Percentiles rank a stretch among this genome's conserved stretches.
Conservation (phyloP, 2,329 filamentous ascomycete genomes). For the Trichoderma citrinoviride region DNA sequence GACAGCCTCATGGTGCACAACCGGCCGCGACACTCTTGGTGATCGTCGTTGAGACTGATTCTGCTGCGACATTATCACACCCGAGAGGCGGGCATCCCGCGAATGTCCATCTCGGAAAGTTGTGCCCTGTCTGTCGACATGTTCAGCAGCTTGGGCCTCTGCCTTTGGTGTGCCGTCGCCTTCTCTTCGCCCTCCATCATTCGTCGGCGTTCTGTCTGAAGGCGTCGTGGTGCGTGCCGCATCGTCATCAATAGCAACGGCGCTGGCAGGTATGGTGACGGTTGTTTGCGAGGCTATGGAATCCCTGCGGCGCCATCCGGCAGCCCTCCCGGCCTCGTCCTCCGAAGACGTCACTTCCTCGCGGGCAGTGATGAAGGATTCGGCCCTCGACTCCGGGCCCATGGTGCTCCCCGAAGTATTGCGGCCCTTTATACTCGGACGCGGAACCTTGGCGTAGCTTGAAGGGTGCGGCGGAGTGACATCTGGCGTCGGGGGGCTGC, state of each 20-base stretch:
- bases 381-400: slow-evolving; percentile 56
- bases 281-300: slow-evolving; percentile 47
- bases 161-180: slow-evolving; percentile 42
- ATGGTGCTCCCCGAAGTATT: slow-evolving; percentile 53
- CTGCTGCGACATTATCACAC: slow-evolving; percentile 41
- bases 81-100: not conserved
- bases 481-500: slow-evolving; percentile 71
- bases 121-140: slow-evolving; percentile 59
- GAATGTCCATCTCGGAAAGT: slow-evolving; percentile 39
- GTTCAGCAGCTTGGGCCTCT: slow-evolving; percentile 51
- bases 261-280: slow-evolving; percentile 39
- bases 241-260: slow-evolving; percentile 16
- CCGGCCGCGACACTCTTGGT: slow-evolving; percentile 24
- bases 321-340: slow-evolving; percentile 50
- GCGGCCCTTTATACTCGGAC: slow-evolving; percentile 49
- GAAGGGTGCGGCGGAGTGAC: slow-evolving; percentile 64
- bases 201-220: slow-evolving; percentile 44
- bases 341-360: slow-evolving; percentile 64
- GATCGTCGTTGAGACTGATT: slow-evolving; percentile 45
- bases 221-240: slow-evolving; percentile 33
- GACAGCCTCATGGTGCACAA: slow-evolving; percentile 31
- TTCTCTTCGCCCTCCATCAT: slow-evolving; percentile 40
- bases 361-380: slow-evolving; percentile 69
- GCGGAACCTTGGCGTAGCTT: slow-evolving; percentile 43
- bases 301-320: slow-evolving; percentile 39